A percentile compares a stretch with the other conserved stretches of the same genome.
Evolutionary conservation across 2,329 filamentous ascomycete genomes (phyloP).

Genomic region (Colletotrichum costaricense): DNA sequence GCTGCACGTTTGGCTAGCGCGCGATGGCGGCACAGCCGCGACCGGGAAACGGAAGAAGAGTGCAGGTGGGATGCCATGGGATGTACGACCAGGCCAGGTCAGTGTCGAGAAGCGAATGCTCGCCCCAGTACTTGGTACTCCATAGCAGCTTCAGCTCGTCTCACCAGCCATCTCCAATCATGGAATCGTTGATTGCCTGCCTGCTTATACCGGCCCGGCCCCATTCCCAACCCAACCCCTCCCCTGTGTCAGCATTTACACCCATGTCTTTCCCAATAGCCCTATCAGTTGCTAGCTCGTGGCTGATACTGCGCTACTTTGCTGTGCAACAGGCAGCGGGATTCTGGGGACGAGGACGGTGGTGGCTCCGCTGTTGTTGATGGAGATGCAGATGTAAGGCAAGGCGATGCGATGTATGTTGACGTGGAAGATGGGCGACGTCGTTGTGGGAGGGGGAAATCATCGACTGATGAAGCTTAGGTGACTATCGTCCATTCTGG

Average conservation of each 20-base stretch:
- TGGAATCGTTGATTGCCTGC: background rate
- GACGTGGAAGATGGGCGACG: conserved; percentile 8
- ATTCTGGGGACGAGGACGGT: background rate
- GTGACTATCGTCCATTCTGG: background rate
- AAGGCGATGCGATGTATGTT: conserved; percentile 6
- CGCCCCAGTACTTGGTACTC: background rate
- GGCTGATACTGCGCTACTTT: conserved; percentile 6
- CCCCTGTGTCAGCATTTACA: conserved; percentile 26
- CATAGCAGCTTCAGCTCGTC: background rate
- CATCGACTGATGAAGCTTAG: background rate
- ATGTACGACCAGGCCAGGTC: background rate
- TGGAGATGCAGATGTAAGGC: conserved; percentile 20
- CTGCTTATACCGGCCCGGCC: background rate
- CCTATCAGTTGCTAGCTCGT: conserved; percentile 23
- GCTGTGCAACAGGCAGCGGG: conserved; percentile 23
- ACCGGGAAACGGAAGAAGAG: background rate
- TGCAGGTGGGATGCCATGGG: background rate
- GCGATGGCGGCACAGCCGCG: conserved; percentile 22
- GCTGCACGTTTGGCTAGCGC: conserved; percentile 23
- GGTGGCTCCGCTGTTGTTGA: conserved; percentile 5
- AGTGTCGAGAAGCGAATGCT: background rate
- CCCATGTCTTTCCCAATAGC: conserved; percentile 32
- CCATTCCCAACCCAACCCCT: background rate
- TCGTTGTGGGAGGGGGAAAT: background rate
- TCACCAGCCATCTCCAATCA: conserved; percentile 16